Evolutionary conservation across 106 monocot genomes (phyloP).

Genomic region (Triglochin maritima): DNA sequence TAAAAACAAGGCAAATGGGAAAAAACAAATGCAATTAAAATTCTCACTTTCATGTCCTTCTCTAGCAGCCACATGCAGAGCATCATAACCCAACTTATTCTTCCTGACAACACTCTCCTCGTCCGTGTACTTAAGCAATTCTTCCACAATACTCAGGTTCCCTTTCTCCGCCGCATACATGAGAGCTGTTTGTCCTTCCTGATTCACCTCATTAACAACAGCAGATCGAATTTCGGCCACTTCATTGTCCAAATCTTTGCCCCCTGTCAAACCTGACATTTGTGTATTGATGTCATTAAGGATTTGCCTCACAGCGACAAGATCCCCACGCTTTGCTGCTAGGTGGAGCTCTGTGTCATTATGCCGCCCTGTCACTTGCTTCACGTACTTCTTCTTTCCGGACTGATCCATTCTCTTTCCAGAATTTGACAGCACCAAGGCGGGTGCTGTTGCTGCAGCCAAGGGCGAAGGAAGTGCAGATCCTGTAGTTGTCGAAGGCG

Average conservation of each 20-base stretch:
- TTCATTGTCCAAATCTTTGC: conserved; percentile 13
- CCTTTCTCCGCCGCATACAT: conserved; percentile 24
- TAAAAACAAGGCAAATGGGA: too few relatives aligned
- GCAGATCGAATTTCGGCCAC: conserved; percentile 12
- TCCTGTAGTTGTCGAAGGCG: background rate
- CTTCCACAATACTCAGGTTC: conserved; percentile 13
- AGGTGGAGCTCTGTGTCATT: conserved; percentile 24
- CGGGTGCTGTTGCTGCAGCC: conserved; percentile 5
- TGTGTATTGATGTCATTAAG: conserved; percentile 15
- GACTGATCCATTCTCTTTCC: conserved; percentile 21
- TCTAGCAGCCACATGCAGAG: conserved; percentile 21
- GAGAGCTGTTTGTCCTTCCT: conserved; percentile 19
- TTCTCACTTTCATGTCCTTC: conserved; percentile 18
- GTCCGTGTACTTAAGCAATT: conserved; percentile 14
- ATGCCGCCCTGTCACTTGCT: conserved; percentile 23
- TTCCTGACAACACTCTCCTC: conserved; percentile 17
- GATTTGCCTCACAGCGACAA: conserved; percentile 12
- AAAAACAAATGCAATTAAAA: background rate
- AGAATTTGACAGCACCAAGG: conserved; percentile 19
- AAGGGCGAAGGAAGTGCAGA: conserved; percentile 7
- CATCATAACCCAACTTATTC: conserved; percentile 10
- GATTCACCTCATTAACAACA: conserved; percentile 15
- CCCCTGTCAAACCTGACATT: conserved; percentile 10
- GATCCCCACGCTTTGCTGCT: conserved; percentile 21
- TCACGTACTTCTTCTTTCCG: conserved; percentile 26